Base-by-base conservation (phyloP, 768 basidiomycete genomes). In the Kwoniella botswanensis region DNA sequence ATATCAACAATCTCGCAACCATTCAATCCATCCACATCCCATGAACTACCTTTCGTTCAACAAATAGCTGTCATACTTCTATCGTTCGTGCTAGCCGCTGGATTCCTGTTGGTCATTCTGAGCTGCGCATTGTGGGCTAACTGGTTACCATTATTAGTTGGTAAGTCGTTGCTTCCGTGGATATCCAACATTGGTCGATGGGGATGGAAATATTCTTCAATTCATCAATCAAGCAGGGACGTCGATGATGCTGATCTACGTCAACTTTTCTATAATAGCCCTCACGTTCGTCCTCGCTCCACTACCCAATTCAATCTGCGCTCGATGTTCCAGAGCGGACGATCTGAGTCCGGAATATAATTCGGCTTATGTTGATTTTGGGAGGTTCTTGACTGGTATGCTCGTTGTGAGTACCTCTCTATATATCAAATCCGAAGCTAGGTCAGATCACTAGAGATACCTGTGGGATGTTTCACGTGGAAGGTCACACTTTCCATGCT, bases 21-120 rank as follows among this genome's bases (percentile, higher is more conserved):
- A 41, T 35, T 24, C 44, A 50, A 54, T 26, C 17, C 29, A 44
- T 24, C 18, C 18, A 12, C 11, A 35, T 53, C 18, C 35, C 63
- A 22, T 29, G 43, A 46, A 52, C 10, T 18, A n/a, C 17, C 57
- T 26, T 41, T 44, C 17, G 9, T 17, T 2, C 50, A 58, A 52
- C 61, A 55, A 59, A 59, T 81, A 98, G 95, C 94, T 80, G 94
- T 98, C 74, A 94, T 98, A 77, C 87, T 98, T 64, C 90, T 99
- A 57, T 95, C 97, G 1, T 98, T 99, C 85, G 93, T 98, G 64
- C 90, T 99, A 61, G 97, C 97, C 6, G 88, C 96, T 17, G 97
- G 97, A n/a, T 99, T 99, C 86, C 86, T 99, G 68, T 89, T 98
- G 80, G 93, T 98, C 80, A 99, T 99, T 83, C 90, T 99, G 24